Percentiles rank a stretch among this genome's conserved stretches.
Conservation (phyloP, 2,329 filamentous ascomycete genomes). For the Plectosphaerella cucumerina region DNA sequence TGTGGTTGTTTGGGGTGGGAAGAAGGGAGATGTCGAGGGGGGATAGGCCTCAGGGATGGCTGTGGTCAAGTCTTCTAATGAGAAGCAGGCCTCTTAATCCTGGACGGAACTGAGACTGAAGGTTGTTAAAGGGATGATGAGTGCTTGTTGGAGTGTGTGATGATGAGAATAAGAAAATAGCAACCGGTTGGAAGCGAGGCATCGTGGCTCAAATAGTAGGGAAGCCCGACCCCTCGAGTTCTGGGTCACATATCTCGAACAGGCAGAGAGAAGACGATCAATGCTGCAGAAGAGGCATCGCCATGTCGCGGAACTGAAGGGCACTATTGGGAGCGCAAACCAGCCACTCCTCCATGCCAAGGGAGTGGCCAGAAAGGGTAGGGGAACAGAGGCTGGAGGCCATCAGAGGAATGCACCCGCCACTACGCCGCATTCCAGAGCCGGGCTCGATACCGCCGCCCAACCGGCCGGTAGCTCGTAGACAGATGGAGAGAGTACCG, state of each 20-base stretch:
- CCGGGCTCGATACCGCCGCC: background rate
- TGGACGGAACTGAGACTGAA: background rate
- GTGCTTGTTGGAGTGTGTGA: background rate
- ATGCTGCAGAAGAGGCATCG: background rate
- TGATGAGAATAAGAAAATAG: background rate
- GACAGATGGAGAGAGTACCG: background rate
- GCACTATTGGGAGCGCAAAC: background rate
- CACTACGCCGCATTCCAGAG: background rate
- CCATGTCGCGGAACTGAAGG: background rate
- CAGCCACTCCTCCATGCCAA: background rate
- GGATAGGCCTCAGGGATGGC: background rate
- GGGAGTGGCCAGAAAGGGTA: background rate
- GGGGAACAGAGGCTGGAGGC: background rate
- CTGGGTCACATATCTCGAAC: background rate
- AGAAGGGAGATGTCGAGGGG: too few relatives aligned
- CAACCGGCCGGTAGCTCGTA: background rate
- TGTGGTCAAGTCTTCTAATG: too few relatives aligned
- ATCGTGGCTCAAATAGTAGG: background rate
- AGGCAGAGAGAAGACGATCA: background rate
- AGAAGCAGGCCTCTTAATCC: background rate
- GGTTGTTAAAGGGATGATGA: background rate
- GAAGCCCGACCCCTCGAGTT: background rate
- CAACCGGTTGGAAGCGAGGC: background rate
- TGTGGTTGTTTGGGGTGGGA: background rate
- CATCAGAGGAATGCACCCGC: background rate